Evolutionary conservation across 495 filamentous ascomycete genomes (phyloP), one percentile per base, ranked within the genome.

Genomic region (Apodospora peruviana): DNA sequence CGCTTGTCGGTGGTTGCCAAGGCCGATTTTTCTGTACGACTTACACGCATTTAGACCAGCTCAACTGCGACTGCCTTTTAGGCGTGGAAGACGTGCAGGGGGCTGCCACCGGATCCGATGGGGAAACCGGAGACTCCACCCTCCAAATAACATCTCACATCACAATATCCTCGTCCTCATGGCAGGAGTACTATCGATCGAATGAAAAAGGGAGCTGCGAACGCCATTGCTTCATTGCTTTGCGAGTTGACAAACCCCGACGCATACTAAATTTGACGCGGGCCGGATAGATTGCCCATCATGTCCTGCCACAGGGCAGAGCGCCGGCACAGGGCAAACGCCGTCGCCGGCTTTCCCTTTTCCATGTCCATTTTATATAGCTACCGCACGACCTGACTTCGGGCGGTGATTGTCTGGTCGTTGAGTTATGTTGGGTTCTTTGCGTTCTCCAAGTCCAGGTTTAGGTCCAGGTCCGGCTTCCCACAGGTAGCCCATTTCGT

Each of bases 121-220:
- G 62, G 62, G 62, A 58, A 65, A 56, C 40, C 38, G 62, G 62
- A 58, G 62, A 56, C 40, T 41, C 60, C 60, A 59, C 47, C 37
- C 35, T 38, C 19, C 9, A 25, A 40, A 45, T 38, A 38, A n/a
- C 8, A 53, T 37, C 18, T 8, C 38, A 36, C 37, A 18, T 24
- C 50, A 32, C 27, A 32, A 32, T 32, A 32, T 32, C n/a, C n/a
- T n/a, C n/a, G n/a, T n/a, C n/a, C n/a, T n/a, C n/a, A n/a, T n/a
- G n/a, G n/a, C n/a, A n/a, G n/a, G n/a, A n/a, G n/a, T n/a, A n/a
- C n/a, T 47, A 43, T 38, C 37, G 17, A 39, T 5, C 36, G 5
- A 51, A 9, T 14, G 22, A 34, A 37, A 47, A 37, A 46, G 18
- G 10, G 39, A 9, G 25, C 29, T 17, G 7, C 27, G 12, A 38